Evolutionary conservation across 768 basidiomycete species (phyloP), one percentile per base, ranked within the genome.

Genomic region (Xerocomellus amylosporus): DNA sequence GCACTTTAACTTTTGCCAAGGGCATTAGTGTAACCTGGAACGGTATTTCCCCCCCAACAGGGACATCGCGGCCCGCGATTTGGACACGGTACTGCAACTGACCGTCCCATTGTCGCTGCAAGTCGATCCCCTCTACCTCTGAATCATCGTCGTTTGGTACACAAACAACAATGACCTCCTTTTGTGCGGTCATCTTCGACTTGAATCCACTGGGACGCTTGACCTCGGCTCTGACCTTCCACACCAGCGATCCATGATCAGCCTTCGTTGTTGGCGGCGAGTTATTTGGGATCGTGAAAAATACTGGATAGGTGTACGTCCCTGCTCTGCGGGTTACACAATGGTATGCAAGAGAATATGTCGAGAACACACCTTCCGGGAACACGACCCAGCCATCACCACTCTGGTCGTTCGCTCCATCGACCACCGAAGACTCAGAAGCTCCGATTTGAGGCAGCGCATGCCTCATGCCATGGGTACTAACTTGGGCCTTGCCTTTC

Each of bases 291-390:
- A 99, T 85, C 17, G 85, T 77, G 69, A 98, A 94, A 14, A 90
- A 90, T 64, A 99, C 89, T 3, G 96, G 96, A 71, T 93, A 98
- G 17, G 88, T 92, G 68, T 98, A 98, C 6, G 85, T 88, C 19
- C 94, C 94, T 90, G 61, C 31, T 55, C 20, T 38, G 9, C 40
- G n/a, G 15, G 26, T 96, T 93, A 17, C 88, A 88, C 61, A 31
- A 54, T 17, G 13, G 10, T 8, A 36, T 31, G 26, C 48, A 24
- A 46, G 26, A 49, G 33, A 40, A 37, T 24, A 20, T 43, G 28
- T 70, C 75, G 37, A 30, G 39, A 22, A 46, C 60, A 19, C 50
- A 88, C 93, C 94, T 74, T 88, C 85, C 62, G 86, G 83, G 70
- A 96, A 96, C 69, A 95, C 87, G 66, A 87, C 87, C 92, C 93